Percentiles rank a stretch among this genome's conserved stretches.
phyloP scores from a whole-genome alignment of 2,329 filamentous ascomycete genomes.

The Colletotrichum sidae region DNA sequence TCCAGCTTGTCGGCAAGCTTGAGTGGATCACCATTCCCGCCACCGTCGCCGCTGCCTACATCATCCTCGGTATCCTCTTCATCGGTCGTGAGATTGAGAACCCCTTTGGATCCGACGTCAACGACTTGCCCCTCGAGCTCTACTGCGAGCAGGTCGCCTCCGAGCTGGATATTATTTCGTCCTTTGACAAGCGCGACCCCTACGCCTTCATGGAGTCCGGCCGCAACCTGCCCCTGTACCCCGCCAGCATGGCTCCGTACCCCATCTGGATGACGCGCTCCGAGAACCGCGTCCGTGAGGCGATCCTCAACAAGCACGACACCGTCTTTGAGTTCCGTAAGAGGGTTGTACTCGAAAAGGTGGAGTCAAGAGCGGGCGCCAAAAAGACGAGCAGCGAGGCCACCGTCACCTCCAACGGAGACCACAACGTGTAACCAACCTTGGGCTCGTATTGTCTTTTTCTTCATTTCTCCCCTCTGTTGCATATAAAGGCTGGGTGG shows the following conservation, averaged over 20 bases:
- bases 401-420: conserved; percentile 27
- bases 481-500: conserved; percentile 15
- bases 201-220: conserved; percentile 51
- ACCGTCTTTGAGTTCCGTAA: conserved; percentile 38
- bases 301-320: conserved; percentile 54
- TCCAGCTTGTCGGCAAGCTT: conserved; percentile 77
- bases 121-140: conserved; percentile 80
- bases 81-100: conserved; percentile 89
- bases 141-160: conserved; percentile 81
- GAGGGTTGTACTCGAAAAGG: conserved; percentile 35
- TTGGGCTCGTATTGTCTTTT: not conserved
- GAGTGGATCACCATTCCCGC: conserved; percentile 83
- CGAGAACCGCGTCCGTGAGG: conserved; percentile 52
- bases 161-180: conserved; percentile 80
- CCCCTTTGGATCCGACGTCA: conserved; percentile 86
- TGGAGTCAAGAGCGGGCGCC: conserved; percentile 16
- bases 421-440: conserved; percentile 24
- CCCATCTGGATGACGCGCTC: conserved; percentile 54
- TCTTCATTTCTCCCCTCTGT: conserved; percentile 22
- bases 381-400: conserved; percentile 35
- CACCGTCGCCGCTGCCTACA: conserved; percentile 79
- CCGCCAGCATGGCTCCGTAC: conserved; percentile 57
- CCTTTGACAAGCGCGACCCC: conserved; percentile 36
- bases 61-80: conserved; percentile 79
- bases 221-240: conserved; percentile 67